Evolutionary conservation across 495 filamentous ascomycete genomes (phyloP).

Genomic region (Podospora pseudocomata): DNA sequence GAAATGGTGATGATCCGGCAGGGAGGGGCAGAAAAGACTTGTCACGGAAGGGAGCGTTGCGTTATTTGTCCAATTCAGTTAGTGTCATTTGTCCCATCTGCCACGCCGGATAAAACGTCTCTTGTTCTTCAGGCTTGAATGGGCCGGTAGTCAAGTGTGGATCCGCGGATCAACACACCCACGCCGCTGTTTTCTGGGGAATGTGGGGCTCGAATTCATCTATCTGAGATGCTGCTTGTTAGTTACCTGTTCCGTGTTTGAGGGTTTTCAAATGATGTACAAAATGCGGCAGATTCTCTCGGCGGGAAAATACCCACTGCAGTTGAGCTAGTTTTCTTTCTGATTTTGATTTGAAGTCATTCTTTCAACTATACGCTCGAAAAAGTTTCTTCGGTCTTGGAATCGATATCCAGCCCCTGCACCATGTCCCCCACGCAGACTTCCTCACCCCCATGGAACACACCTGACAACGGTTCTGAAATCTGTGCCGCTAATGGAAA

Average conservation of each 20-base stretch:
- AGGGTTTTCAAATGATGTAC: not conserved
- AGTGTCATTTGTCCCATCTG: conserved; percentile 1
- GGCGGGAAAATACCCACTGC: not conserved
- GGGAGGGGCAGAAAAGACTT: not conserved
- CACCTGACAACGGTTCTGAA: not conserved
- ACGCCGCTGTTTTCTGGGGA: not conserved
- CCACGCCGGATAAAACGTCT: conserved; percentile 4
- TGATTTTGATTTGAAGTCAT: not conserved
- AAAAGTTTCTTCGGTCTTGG: not conserved
- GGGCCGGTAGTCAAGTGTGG: conserved; percentile 8
- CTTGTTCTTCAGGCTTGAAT: not conserved
- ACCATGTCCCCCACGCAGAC: not conserved
- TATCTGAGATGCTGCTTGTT: conserved; percentile 3
- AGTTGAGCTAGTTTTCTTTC: not conserved
- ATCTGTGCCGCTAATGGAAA: conserved; percentile 1
- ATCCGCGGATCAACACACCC: not conserved
- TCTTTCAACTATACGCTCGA: not conserved
- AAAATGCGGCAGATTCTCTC: not conserved
- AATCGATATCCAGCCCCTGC: not conserved
- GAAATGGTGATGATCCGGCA: not conserved
- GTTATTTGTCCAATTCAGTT: not conserved
- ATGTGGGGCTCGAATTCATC: not conserved
- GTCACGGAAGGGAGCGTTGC: conserved; percentile 3
- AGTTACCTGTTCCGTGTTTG: not conserved
- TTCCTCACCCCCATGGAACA: not conserved